Evolutionary conservation across 1,284 basidiomycete genomes (phyloP).

Genomic region (Trametes polyzona): DNA sequence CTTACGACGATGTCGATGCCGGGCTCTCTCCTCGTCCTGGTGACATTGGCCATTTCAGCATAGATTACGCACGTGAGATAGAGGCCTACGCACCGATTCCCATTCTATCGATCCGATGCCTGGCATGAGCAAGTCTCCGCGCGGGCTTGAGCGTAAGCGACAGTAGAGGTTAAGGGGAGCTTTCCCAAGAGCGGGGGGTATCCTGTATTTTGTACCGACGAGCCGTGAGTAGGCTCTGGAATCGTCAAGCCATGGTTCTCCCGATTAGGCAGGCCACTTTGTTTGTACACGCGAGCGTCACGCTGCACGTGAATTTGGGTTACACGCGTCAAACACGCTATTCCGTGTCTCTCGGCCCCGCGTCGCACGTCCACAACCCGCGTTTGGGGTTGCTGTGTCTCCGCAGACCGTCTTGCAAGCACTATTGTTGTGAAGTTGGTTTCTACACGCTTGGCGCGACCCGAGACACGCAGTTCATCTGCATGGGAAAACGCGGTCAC

Average conservation of each 20-base stretch:
- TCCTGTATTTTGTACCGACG: conserved; percentile 2
- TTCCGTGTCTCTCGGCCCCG: conserved; percentile 5
- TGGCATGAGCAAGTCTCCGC: no score
- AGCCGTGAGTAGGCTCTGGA: conserved; percentile 1
- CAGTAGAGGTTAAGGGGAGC: no score
- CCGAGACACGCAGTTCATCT: no score
- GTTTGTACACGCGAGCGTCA: conserved; percentile 23
- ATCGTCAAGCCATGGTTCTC: conserved; percentile 5
- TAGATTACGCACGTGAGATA: conserved; percentile 24
- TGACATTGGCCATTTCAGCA: conserved; percentile 2
- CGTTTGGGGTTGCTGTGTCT: not conserved
- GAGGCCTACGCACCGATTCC: conserved; percentile 39
- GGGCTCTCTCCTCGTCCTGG: conserved; percentile 45
- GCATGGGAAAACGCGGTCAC: no score
- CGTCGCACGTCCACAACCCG: conserved; percentile 2
- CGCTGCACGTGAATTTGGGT: conserved; percentile 23
- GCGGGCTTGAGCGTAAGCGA: no score
- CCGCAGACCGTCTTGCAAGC: not conserved
- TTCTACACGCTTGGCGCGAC: no score
- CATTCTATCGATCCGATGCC: conserved; percentile 44
- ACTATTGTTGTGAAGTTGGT: no score
- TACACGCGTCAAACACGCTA: conserved; percentile 13
- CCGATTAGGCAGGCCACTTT: conserved; percentile 5
- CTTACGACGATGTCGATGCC: conserved; percentile 45
- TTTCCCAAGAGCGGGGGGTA: conserved; percentile 3